phyloP scores from a whole-genome alignment of 306 rosid species.

The Alnus rubra region DNA sequence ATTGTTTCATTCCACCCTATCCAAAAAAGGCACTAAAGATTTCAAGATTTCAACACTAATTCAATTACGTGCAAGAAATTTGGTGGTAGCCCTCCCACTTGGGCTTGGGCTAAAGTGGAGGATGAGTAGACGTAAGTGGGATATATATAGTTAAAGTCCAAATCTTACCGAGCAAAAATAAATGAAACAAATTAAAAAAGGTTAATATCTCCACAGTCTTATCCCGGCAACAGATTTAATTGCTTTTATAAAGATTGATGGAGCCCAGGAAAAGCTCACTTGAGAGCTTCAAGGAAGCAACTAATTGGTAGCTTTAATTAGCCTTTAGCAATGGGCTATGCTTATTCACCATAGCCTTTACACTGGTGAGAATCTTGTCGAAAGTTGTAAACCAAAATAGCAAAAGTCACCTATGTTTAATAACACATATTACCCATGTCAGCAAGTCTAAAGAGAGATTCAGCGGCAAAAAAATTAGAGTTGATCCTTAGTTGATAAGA shows the following conservation, averaged over 20 bases:
- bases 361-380: background rate
- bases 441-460: background rate
- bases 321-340: background rate
- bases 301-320: background rate
- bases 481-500: slow-evolving; percentile 12
- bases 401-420: background rate
- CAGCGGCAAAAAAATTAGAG: background rate
- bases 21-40: no score
- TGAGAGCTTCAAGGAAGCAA: background rate
- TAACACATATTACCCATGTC: background rate
- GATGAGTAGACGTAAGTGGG: no score
- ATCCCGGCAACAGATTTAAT: background rate
- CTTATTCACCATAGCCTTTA: background rate
- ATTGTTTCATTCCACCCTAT: no score
- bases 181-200: background rate
- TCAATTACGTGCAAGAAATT: background rate
- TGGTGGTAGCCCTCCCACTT: background rate
- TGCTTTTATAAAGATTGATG: background rate
- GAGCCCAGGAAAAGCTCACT: background rate
- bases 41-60: background rate
- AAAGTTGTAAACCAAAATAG: slow-evolving; percentile 1
- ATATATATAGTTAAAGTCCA: background rate
- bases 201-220: background rate
- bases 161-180: background rate
- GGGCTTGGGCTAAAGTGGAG: background rate